Evolutionary conservation across 371 early-diverging fungal genomes (phyloP).

Genomic region (Lichtheimia hyalospora): DNA sequence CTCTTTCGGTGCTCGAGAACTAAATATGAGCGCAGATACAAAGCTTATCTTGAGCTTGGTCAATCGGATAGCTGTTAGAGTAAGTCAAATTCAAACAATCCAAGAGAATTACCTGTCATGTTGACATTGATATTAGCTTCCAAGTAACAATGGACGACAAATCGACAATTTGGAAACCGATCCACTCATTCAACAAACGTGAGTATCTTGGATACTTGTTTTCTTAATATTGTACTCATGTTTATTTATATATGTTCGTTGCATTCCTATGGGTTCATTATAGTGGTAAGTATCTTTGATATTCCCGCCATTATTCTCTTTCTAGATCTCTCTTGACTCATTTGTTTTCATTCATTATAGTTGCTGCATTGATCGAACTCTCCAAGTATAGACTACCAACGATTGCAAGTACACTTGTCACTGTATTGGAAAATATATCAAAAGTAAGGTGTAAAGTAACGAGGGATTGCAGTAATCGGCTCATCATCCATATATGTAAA

Average conservation of each 20-base stretch:
- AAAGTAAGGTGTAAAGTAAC: conserved; percentile 41
- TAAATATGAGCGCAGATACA: conserved; percentile 39
- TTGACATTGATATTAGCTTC: conserved; percentile 38
- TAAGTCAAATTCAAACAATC: conserved; percentile 8
- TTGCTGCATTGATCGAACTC: conserved; percentile 65
- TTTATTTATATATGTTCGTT: too few species aligned
- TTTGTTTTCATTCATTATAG: conserved; percentile 16
- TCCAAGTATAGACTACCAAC: conserved; percentile 63
- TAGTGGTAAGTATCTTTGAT: too few species aligned
- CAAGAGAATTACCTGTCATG: too few species aligned
- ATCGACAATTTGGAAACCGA: conserved; percentile 63
- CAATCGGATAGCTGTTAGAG: conserved; percentile 52
- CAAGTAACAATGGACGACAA: conserved; percentile 59
- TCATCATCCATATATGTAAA: not conserved
- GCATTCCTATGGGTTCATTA: too few species aligned
- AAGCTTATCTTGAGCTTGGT: conserved; percentile 52
- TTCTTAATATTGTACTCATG: too few species aligned
- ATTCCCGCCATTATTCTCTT: not conserved
- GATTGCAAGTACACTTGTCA: conserved; percentile 54
- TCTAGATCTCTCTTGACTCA: not conserved
- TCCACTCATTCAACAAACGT: conserved; percentile 64
- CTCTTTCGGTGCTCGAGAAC: too few species aligned
- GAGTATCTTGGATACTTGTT: not conserved
- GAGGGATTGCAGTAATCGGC: too few species aligned
- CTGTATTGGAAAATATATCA: conserved; percentile 59